Conservation (phyloP, 176 grass and related monocot species). For the Miscanthus lutarioriparius region DNA sequence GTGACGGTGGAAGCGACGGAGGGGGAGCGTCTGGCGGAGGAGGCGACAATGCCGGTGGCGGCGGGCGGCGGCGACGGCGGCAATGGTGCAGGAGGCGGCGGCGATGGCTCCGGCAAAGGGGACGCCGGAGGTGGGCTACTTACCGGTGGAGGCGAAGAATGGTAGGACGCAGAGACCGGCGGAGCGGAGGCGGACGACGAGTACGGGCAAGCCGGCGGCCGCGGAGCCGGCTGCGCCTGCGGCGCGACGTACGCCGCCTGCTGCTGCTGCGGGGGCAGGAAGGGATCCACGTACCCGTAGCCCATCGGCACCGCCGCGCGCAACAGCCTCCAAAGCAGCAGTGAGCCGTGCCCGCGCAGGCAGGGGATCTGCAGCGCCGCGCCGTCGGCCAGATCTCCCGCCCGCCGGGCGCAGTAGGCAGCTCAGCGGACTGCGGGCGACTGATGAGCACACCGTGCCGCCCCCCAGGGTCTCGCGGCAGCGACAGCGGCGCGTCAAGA, state of each 20-base stretch:
- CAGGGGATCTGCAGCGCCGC: slow-evolving; percentile 48
- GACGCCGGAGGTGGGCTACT: slow-evolving; percentile 39
- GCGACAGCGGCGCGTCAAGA: slow-evolving; percentile 37
- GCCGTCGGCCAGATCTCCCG: slow-evolving; percentile 58
- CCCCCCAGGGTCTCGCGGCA: slow-evolving; percentile 16
- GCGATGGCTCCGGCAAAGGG: slow-evolving; percentile 9
- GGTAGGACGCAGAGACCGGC: slow-evolving; percentile 41
- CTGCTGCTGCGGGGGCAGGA: slow-evolving; percentile 36
- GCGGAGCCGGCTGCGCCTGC: slow-evolving; percentile 37
- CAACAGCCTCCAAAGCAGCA: slow-evolving; percentile 35
- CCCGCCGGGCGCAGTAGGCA: slow-evolving; percentile 20
- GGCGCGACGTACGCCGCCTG: slow-evolving; percentile 32
- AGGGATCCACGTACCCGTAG: slow-evolving; percentile 39
- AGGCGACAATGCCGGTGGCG: slow-evolving; percentile 41
- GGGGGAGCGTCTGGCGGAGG: slow-evolving; percentile 41
- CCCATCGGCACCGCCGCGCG: slow-evolving; percentile 23
- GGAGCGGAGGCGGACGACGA: slow-evolving; percentile 52
- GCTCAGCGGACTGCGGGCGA: slow-evolving; percentile 6
- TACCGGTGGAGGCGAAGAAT: slow-evolving; percentile 41
- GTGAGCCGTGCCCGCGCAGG: background rate
- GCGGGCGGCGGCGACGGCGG: slow-evolving; percentile 30
- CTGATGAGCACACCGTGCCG: slow-evolving; percentile 16
- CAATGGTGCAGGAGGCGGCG: slow-evolving; percentile 11
- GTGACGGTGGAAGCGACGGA: slow-evolving; percentile 36
- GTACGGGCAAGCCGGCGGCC: slow-evolving; percentile 51